These are phyloP conservation scores for Emergomyces africanus DNA, from an alignment of 2,329 filamentous ascomycete genomes.

Conservation along the genomic window DNA sequence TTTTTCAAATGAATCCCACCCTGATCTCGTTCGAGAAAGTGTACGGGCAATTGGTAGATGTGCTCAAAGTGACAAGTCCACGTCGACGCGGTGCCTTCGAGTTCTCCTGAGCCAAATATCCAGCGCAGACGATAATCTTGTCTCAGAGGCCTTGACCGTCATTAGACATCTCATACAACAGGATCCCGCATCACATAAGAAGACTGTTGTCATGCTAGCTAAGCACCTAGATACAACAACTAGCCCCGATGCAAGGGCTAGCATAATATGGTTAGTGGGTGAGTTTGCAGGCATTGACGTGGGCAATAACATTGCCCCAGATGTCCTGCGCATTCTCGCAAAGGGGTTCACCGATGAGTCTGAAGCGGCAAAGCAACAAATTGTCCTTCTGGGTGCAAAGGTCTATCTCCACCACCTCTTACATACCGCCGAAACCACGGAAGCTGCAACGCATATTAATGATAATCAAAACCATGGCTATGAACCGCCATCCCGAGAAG, in stretches of 20 bases:
- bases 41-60: constrained; percentile 90
- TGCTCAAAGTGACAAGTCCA: constrained; percentile 61
- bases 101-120: constrained; percentile 79
- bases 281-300: constrained; percentile 74
- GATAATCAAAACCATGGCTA: constrained; percentile 12
- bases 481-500: constrained; percentile 15
- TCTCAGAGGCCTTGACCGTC: constrained; percentile 86
- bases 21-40: constrained; percentile 70
- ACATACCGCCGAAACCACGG: constrained; percentile 31
- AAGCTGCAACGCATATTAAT: neutral
- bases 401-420: constrained; percentile 79
- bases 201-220: constrained; percentile 77
- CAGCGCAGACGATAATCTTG: constrained; percentile 72
- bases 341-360: constrained; percentile 75
- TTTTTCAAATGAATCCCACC: constrained; percentile 65
- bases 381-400: constrained; percentile 86
- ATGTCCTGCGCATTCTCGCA: constrained; percentile 77
- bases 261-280: constrained; percentile 93
- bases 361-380: constrained; percentile 79
- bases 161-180: constrained; percentile 93
- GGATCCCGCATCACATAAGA: constrained; percentile 64
- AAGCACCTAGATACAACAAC: constrained; percentile 83
- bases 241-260: constrained; percentile 78
- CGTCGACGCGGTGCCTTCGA: constrained; percentile 65
- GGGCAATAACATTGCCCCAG: constrained; percentile 81